Percentiles rank a stretch among this genome's conserved stretches.
These are phyloP conservation scores for Ilyonectria mors-panacis DNA, from an alignment of 2,329 filamentous ascomycete species.

Conservation along the genomic window DNA sequence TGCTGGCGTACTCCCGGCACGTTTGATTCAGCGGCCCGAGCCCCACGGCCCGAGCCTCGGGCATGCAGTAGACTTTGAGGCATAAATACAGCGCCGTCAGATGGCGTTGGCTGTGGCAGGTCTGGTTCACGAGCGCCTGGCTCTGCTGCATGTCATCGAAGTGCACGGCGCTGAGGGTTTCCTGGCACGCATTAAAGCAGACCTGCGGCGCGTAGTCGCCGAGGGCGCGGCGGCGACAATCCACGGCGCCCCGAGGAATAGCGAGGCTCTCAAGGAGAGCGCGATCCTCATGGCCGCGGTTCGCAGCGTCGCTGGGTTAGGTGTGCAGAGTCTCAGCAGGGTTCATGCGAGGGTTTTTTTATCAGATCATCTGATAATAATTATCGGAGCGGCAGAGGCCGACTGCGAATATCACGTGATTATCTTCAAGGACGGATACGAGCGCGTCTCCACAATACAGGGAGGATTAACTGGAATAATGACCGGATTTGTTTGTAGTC, in stretches of 20 bases:
- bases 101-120: constrained; percentile 50
- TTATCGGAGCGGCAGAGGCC: not conserved
- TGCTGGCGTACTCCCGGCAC: constrained; percentile 47
- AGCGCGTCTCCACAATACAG: not conserved
- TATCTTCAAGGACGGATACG: not conserved
- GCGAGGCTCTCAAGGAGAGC: constrained; percentile 8
- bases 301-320: constrained; percentile 18
- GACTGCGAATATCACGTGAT: not conserved
- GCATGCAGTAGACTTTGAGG: constrained; percentile 53
- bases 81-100: constrained; percentile 57
- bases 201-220: constrained; percentile 35
- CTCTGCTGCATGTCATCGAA: constrained; percentile 51
- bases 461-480: not conserved
- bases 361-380: constrained; percentile 51
- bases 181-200: constrained; percentile 54
- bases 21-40: constrained; percentile 53
- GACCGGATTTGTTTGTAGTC: too few species aligned
- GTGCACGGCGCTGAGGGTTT: constrained; percentile 46
- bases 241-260: constrained; percentile 20
- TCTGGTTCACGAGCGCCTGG: constrained; percentile 34
- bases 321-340: constrained; percentile 5
- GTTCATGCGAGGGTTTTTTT: constrained; percentile 43
- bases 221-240: not conserved
- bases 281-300: constrained; percentile 38
- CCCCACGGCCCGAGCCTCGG: constrained; percentile 41